Evolutionary conservation across 1,284 basidiomycete genomes (phyloP), one percentile per base, ranked within the genome.

Genomic region (Ceratobasidium sp.): DNA sequence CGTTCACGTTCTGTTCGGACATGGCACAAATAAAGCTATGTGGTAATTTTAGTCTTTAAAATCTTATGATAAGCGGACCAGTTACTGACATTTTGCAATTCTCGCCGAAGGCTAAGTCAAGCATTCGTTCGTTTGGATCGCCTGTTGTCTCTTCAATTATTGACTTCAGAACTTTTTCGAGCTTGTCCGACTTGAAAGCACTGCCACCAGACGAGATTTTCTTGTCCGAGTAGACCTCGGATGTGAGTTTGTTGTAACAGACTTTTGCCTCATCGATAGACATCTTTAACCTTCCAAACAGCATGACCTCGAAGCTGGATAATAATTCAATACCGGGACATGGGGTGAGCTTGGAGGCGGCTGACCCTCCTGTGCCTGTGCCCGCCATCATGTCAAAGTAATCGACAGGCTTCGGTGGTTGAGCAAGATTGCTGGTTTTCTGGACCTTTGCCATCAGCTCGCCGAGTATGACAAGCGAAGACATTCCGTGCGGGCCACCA

Each of bases 381-480:
- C 57, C 57, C 2, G 57, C 57, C 31, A 60, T 60, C 27, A 60
- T n/a, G n/a, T 60, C 57, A 41, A 60, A 60, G 31, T 60, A 60
- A 1, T 44, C 57, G 33, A n/a, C 11, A 19, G 57, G 57, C 1
- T 60, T 44, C 2, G 57, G 57, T 29, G 8, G 53, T 24, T 56
- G 24, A 24, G 53, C 7, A 4, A 17, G 33, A 17, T 17, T 17
- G 15, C 3, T 2, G 6, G 31, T 9, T 29, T 29, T 24, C 24
- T 56, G 53, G 4, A 56, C 6, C 2, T 17, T 33, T 9, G n/a
- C 29, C 54, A 57, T 57, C 22, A 33, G 2, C 27, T 8, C 7
- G 54, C 33, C 54, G 1, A 57, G 54, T 6, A 57, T 19, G 22
- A 33, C 19, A 8, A 44, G 36, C 0, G 59, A 24, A 9, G 59